Conservation (phyloP, 2,329 filamentous ascomycete genomes). For the Aspergillus fructus region DNA sequence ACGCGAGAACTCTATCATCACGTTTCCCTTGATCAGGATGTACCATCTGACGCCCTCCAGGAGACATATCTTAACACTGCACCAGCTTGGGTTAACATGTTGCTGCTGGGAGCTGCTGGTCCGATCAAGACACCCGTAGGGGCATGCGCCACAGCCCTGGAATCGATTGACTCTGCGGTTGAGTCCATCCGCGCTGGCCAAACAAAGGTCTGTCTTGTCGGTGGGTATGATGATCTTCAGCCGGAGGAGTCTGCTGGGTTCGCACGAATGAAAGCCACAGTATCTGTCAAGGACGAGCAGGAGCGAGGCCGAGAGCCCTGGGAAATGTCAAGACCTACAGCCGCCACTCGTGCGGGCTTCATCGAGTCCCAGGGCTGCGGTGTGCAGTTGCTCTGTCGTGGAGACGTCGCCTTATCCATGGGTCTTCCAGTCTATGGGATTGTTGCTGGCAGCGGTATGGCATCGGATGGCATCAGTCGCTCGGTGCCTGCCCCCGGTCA, state of each 20-base stretch:
- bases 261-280: slow-evolving; percentile 98
- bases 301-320: neutral
- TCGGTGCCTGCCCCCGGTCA: neutral
- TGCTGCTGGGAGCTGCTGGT: slow-evolving; percentile 88
- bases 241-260: slow-evolving; percentile 97
- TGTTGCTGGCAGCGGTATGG: neutral
- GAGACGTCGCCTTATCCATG: neutral
- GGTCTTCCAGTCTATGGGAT: neutral
- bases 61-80: slow-evolving; percentile 99
- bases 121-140: slow-evolving; percentile 96
- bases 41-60: slow-evolving; percentile 95
- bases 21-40: slow-evolving; percentile 85
- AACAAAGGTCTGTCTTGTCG: slow-evolving; percentile 88
- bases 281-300: slow-evolving; percentile 86
- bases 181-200: slow-evolving; percentile 97
- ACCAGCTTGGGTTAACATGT: slow-evolving; percentile 98
- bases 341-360: neutral
- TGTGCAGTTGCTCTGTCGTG: neutral
- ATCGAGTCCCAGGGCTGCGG: neutral
- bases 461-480: neutral
- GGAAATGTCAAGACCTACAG: neutral
- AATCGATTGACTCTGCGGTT: slow-evolving; percentile 92
- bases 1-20: slow-evolving; percentile 95
- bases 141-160: slow-evolving; percentile 90
- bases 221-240: slow-evolving; percentile 95